phyloP scores from a whole-genome alignment of 2,329 filamentous ascomycete species.

The Talaromyces islandicus region DNA sequence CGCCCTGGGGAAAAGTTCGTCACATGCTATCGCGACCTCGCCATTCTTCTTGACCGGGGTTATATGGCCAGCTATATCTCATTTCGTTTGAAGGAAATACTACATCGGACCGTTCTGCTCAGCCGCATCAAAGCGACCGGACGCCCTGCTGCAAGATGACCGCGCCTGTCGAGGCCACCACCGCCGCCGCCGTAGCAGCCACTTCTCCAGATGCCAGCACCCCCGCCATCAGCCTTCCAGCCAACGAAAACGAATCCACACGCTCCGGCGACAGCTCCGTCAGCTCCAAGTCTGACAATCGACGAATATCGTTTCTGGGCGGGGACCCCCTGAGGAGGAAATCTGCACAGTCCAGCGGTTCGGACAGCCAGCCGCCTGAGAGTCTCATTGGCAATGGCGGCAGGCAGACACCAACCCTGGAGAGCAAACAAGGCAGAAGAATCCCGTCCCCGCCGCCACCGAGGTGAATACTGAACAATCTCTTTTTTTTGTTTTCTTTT shows the following conservation, averaged over 20 bases:
- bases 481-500: background rate
- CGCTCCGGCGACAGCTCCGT: conserved; percentile 10
- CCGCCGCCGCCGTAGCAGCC: background rate
- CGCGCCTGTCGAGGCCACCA: background rate
- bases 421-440: conserved; percentile 19
- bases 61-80: background rate
- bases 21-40: conserved; percentile 6
- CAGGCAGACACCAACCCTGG: conserved; percentile 17
- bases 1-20: conserved; percentile 6
- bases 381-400: conserved; percentile 18
- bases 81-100: background rate
- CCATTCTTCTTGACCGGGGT: background rate
- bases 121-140: background rate
- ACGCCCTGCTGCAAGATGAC: conserved; percentile 3
- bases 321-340: conserved; percentile 23
- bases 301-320: conserved; percentile 16
- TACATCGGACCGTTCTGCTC: background rate
- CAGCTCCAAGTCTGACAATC: conserved; percentile 4
- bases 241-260: background rate
- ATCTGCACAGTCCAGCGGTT: conserved; percentile 34
- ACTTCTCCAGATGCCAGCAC: background rate
- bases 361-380: conserved; percentile 22
- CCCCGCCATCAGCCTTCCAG: conserved; percentile 8
- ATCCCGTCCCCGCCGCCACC: conserved; percentile 36
- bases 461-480: conserved; percentile 24